Evolutionary conservation across 1,139 yeast species (phyloP), one percentile per base, ranked within the genome.

Genomic region (Candida sojae): DNA sequence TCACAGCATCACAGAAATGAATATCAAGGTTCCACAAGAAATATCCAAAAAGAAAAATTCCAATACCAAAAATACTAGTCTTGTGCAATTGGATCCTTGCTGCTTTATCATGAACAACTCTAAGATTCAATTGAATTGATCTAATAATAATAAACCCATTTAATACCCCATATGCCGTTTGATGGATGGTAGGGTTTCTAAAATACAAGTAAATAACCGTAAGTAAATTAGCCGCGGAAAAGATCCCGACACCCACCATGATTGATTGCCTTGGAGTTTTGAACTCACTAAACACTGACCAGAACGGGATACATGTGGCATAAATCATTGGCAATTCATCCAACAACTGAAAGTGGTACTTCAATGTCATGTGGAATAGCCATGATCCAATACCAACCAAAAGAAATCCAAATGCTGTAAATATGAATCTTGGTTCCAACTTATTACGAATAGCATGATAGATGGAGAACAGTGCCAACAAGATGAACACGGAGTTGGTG

Each of bases 261-360:
- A 67, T 47, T 34, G 82, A 72, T 42, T 67, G 64, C 30, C 58
- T 51, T 42, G 60, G 54, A 53, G 75, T 60, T 56, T 75, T 77
- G 47, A 79, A 77, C 64, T 86, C 91, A 47, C 92, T 83, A 60
- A 86, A 88, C 1, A 91, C 84, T 48, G 90, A 84, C 90, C 97
- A 95, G 55, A 89, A 86, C 0, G 98, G 98, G 29, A 93, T 85
- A 57, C 97, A 91, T 1, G 98, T 93, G 34, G 97, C 97, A 68
- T 93, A 93, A 53, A 93, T 89, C 99, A 93, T 93, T 39, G 99
- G 99, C 61, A 93, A 76, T 67, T 93, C 99, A 69, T 93, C 99
- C 65, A 93, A 75, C 52, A 93, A 68, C 70, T 93, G 99, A 70
- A 80, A 93, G 64, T 87, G 91, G 66, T 91, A 92, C 54, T 82